Evolutionary conservation across 805 yeast species (phyloP).

Genomic region (Nakazawaea anatomiae): DNA sequence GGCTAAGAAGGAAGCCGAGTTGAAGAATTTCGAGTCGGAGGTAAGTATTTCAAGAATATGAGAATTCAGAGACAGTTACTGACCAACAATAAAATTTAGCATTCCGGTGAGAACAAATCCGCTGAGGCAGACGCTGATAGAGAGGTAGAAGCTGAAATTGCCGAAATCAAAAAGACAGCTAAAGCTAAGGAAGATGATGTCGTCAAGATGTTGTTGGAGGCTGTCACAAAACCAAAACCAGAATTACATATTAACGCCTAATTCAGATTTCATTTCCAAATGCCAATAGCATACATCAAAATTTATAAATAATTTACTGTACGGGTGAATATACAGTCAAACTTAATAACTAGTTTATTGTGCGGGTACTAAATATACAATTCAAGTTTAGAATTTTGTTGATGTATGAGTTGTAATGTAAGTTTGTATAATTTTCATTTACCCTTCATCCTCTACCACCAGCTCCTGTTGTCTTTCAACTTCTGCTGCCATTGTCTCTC

Average conservation of each 20-base stretch:
- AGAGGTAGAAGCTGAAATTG: constrained; percentile 64
- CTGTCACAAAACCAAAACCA: constrained; percentile 75
- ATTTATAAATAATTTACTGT: too few species aligned
- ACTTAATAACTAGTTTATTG: background rate
- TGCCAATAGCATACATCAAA: too few species aligned
- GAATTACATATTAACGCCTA: constrained; percentile 76
- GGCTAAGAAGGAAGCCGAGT: constrained; percentile 74
- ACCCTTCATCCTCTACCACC: background rate
- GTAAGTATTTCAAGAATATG: constrained; percentile 17
- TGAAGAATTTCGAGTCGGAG: constrained; percentile 63
- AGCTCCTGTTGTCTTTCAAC: background rate
- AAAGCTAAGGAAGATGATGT: constrained; percentile 60
- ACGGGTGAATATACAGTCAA: too few species aligned
- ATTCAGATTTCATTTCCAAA: background rate
- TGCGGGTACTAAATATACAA: background rate
- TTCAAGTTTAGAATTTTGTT: background rate
- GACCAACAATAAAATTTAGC: constrained; percentile 22
- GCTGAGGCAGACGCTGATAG: constrained; percentile 77
- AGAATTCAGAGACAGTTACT: background rate
- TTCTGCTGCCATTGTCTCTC: constrained; percentile 3
- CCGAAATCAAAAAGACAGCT: constrained; percentile 58
- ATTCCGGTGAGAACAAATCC: constrained; percentile 68
- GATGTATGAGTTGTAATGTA: too few species aligned
- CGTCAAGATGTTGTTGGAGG: constrained; percentile 69
- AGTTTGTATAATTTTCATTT: too few species aligned